Conservation (phyloP, 208 protist genomes). For the Trypanosoma rangeli region DNA sequence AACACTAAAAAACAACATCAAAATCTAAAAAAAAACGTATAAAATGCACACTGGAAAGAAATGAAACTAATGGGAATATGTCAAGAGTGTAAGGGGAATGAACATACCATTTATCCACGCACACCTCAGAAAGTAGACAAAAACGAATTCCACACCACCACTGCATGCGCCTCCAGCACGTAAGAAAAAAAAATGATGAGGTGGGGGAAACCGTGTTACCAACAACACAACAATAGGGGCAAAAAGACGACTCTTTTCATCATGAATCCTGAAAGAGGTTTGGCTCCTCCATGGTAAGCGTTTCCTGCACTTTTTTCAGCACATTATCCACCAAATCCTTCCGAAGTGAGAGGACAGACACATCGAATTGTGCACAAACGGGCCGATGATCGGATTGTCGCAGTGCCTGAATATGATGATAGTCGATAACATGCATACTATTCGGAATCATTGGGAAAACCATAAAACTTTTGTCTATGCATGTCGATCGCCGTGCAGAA, state of each 20-base stretch:
- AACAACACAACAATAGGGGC: slow-evolving; percentile 2
- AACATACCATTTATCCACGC: neutral
- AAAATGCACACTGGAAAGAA: slow-evolving; percentile 4
- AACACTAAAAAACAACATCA: slow-evolving; percentile 8
- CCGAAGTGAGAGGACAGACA: slow-evolving; percentile 47
- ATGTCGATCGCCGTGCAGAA: slow-evolving; percentile 33
- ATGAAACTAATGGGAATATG: neutral
- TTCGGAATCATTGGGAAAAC: slow-evolving; percentile 59
- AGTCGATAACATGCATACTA: slow-evolving; percentile 42
- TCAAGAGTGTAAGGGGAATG: neutral
- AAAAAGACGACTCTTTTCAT: neutral
- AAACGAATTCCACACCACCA: neutral
- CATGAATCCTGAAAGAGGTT: neutral
- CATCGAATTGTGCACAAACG: slow-evolving; percentile 68
- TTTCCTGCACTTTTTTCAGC: slow-evolving; percentile 10
- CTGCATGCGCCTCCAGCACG: neutral
- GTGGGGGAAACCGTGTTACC: neutral
- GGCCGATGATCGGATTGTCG: slow-evolving; percentile 74
- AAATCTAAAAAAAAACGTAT: slow-evolving; percentile 14
- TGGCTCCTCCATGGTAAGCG: neutral
- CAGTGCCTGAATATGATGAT: slow-evolving; percentile 42
- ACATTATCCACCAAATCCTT: slow-evolving; percentile 41
- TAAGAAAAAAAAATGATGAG: slow-evolving; percentile 12
- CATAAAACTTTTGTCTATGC: slow-evolving; percentile 18
- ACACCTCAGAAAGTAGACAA: too few relatives aligned